Conservation (phyloP, 306 rosid genomes). For the Lupinus albus region DNA sequence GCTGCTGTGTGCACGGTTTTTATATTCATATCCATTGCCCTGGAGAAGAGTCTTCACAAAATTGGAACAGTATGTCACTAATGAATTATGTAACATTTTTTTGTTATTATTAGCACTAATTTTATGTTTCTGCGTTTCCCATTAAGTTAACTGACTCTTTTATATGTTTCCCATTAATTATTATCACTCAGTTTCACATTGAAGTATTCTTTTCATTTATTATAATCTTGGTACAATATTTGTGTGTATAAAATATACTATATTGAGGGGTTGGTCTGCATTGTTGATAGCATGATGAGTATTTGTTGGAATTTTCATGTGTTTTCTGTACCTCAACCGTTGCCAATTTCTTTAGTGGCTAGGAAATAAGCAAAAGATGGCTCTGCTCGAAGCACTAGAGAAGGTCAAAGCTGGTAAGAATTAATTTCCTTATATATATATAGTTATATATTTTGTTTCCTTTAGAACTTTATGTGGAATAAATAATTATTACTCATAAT, state of each 20-base stretch:
- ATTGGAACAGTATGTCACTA: slow-evolving; percentile 54
- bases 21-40: slow-evolving; percentile 60
- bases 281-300: not conserved
- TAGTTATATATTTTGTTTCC: not conserved
- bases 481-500: not conserved
- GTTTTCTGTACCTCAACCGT: not conserved
- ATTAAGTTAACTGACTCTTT: not conserved
- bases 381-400: slow-evolving; percentile 87
- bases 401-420: slow-evolving; percentile 85
- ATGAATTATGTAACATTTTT: not conserved
- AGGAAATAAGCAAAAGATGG: slow-evolving; percentile 50
- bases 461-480: slow-evolving; percentile 15
- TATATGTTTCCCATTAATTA: no score
- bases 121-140: slow-evolving; percentile 21
- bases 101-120: not conserved
- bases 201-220: not conserved
- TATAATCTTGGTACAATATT: slow-evolving; percentile 1
- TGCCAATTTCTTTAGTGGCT: slow-evolving; percentile 42
- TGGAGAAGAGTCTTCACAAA: slow-evolving; percentile 76
- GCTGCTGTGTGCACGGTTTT: slow-evolving; percentile 78
- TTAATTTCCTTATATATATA: not conserved
- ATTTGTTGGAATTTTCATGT: slow-evolving; percentile 11
- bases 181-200: no score
- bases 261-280: not conserved
- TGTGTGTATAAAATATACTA: not conserved